Evolutionary conservation across 768 basidiomycete species (phyloP), one percentile per base, ranked within the genome.

Genomic region (Lactarius hengduanensis): DNA sequence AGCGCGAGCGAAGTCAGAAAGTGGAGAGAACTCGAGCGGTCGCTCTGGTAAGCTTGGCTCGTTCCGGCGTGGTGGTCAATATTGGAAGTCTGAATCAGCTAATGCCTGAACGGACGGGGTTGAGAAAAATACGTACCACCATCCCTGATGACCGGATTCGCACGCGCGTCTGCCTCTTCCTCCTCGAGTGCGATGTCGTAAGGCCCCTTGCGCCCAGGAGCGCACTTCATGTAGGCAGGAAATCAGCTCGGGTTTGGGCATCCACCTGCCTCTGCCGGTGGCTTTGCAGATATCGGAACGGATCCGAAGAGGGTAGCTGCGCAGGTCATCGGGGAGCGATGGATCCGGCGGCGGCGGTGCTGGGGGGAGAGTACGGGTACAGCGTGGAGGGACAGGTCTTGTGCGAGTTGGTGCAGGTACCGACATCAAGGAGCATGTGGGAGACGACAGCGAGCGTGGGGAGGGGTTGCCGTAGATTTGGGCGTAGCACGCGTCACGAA

Each of bases 401-500:
- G 67, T 15, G 57, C 70, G 28, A 58, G 57, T 4, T 16, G 61
- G 15, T 40, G 5, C 34, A 45, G 69, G 57, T 47, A 72, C 47
- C 76, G 71, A 71, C 76, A 79, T 57, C 73, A 74, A 61, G 76
- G 74, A 45, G 1, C 59, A 47, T 4, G 61, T 57, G 11, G 55
- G 58, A 1, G 38, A 55, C 1, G 63, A 61, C 20, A 58, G 64
- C 36, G 81, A 80, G 54, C 77, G 76, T 8, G 77, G 73, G 18
- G 80, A 76, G 20, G 77, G 80, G 61, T 72, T 76, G 59, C 88
- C 89, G 66, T 90, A 82, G 41, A 93, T 84, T 74, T 89, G 89
- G 71, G 89, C 86, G 77, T 79, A 87, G 73, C 91, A 93, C 68
- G 86, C 89, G 65, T 90, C 86, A 71, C 91, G 92, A 57, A 93